phyloP scores from a whole-genome alignment of 306 rosid species.

The Medicago lupulina region DNA sequence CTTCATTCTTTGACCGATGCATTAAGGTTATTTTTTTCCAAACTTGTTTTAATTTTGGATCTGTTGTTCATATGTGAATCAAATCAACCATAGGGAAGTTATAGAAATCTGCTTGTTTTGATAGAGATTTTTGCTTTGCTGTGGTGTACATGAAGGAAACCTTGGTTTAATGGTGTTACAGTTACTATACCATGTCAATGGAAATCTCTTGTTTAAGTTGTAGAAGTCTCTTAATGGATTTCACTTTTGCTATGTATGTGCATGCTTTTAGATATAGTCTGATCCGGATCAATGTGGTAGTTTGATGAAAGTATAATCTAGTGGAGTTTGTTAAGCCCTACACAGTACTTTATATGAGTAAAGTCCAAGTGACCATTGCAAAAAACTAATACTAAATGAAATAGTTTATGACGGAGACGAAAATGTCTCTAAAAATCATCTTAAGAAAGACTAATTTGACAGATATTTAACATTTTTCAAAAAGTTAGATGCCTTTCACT shows the following conservation, averaged over 20 bases:
- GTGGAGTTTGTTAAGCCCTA: constrained; percentile 5
- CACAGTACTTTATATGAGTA: not conserved
- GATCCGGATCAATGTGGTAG: not conserved
- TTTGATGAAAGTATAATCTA: not conserved
- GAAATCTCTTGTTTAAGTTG: not conserved
- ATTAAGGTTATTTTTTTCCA: constrained; percentile 55
- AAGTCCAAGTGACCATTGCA: too few species aligned
- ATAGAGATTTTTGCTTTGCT: not conserved
- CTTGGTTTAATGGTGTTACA: not conserved
- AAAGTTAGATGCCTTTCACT: not conserved
- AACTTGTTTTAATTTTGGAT: constrained; percentile 1
- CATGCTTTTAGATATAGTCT: not conserved
- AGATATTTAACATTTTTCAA: too few species aligned
- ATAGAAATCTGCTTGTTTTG: constrained; percentile 16
- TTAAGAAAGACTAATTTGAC: too few species aligned
- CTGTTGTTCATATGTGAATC: constrained; percentile 18
- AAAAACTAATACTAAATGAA: not conserved
- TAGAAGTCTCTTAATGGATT: not conserved
- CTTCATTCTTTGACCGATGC: constrained; percentile 79
- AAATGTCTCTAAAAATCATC: too few species aligned
- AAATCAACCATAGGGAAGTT: constrained; percentile 3
- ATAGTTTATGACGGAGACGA: too few species aligned
- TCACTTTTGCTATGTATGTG: not conserved
- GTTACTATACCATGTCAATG: not conserved
- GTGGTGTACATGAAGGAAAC: not conserved